Evolutionary conservation across 345 rosid species (phyloP).

Genomic region (Syzygium aromaticum): DNA sequence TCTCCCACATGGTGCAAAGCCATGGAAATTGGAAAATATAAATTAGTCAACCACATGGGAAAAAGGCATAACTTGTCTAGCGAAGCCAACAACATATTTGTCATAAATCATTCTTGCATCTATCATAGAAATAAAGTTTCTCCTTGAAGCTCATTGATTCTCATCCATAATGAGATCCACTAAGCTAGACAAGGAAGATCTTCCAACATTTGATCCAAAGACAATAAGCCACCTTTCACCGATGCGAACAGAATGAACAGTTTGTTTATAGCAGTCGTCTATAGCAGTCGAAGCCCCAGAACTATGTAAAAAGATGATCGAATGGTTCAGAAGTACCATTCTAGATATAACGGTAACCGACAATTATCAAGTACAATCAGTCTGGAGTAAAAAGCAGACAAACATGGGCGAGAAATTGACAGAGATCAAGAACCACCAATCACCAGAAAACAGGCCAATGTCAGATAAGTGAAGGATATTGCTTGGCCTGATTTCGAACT

Average conservation of each 20-base stretch:
- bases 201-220: not conserved
- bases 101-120: not conserved
- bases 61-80: not conserved
- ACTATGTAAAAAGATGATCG: not conserved
- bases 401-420: not conserved
- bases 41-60: not conserved
- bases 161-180: not conserved
- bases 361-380: conserved; percentile 11
- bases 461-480: conserved; percentile 62
- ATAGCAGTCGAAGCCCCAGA: not conserved
- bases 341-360: conserved; percentile 7
- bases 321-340: not conserved
- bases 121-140: not conserved
- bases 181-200: not conserved
- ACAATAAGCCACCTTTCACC: not conserved
- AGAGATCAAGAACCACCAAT: not conserved
- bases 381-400: conserved; percentile 5
- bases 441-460: not conserved
- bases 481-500: conserved; percentile 85
- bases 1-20: not conserved
- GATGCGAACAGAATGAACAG: not conserved
- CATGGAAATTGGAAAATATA: not conserved
- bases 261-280: not conserved
- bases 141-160: not conserved
- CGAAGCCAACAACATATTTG: not conserved